Evolutionary conservation across 345 rosid species (phyloP), one percentile per base, ranked within the genome.

Genomic region (Isatis tinctoria): DNA sequence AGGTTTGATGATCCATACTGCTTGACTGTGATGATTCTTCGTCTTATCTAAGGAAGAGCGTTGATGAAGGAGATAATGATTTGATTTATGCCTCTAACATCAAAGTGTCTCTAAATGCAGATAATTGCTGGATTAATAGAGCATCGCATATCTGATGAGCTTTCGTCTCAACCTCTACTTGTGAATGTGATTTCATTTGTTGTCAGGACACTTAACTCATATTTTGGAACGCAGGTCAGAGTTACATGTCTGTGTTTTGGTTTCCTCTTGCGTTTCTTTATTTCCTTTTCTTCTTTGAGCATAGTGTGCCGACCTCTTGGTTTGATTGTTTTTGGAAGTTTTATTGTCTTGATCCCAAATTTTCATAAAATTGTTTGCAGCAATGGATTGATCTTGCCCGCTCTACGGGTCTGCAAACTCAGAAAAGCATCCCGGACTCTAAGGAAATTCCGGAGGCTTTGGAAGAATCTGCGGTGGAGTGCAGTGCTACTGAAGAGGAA

Each of bases 381-480:
- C 98, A 94, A 94, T 91, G 98, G 98, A 49, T 94, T 60, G 98
- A 94, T 81, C 97, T 94, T 65, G 98, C 98, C 14, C 91, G 92
- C 58, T 79, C 78, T 53, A 84, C 90, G 16, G 98, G 93, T 57
- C 82, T 94, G 74, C 97, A 94, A 81, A 82, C 88, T 71, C 83
- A 82, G 79, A 91, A 81, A 77, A 79, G 71, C 43, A 73, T 69
- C 36, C 53, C 75, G 40, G 62, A 82, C 27, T 54, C 87, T 66
- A 67, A 73, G 63, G 74, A 85, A 70, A 69, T 71, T 53, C 75
- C 82, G 11, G 88, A 83, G 56, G 65, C 78, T 68, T 70, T 89
- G 30, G 76, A 69, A 52, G 67, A 79, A 18, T 67, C 82, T 56
- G 68, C 81, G 32, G 64, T 80, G 78, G 95, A 74, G 70, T 79